Base-by-base conservation (phyloP, 2,329 filamentous ascomycete genomes). In the Monilinia vaccinii-corymbosi region DNA sequence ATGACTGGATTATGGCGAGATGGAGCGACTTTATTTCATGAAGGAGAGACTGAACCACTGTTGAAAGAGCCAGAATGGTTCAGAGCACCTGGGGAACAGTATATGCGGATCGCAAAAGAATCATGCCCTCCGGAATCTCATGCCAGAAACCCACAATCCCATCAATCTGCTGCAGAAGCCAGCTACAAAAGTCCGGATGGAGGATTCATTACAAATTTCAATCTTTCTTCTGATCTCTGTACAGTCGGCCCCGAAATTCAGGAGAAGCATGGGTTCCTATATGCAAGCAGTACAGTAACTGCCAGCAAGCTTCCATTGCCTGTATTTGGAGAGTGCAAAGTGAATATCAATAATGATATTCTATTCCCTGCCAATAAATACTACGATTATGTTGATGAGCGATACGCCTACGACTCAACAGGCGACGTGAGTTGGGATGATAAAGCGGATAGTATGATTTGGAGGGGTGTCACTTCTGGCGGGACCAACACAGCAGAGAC, bases 341-440 rank as follows among this genome's bases (percentile, higher is more conserved):
- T 84, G 47, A 80, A 78, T 38, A 76, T 82, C 64, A 86, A 86
- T 68, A 85, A 81, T 64, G 83, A 86, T 67, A 84, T 86, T 58
- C 73, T 86, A 34, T 83, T 86, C 63, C 83, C 83, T 1, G 82
- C 82, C 6, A 83, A 81, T 67, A 84, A 84, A 80, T 88, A 88
- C 67, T 80, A 84, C 63, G 48, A 55, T 40, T 77, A 77, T 21
- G 72, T 79, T 10, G 81, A 86, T 67, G 74, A 76, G 8, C 78
- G 80, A 49, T 87, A 87, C 71, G 79, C 77, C 1, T 85, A 84
- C 57, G 79, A 81, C 56, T 70, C 75, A 9, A 73, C 73, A 10
- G 79, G 80, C 60, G 84, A 86, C 48, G 75, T 79, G 14, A 70
- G 75, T 6, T 88, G 86, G 85, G 71, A 75, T 4, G 70, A 77